A percentile compares a stretch with the other conserved stretches of the same genome.
Conservation (phyloP, 352 stramenopile species). For the Pythium monospermum region DNA sequence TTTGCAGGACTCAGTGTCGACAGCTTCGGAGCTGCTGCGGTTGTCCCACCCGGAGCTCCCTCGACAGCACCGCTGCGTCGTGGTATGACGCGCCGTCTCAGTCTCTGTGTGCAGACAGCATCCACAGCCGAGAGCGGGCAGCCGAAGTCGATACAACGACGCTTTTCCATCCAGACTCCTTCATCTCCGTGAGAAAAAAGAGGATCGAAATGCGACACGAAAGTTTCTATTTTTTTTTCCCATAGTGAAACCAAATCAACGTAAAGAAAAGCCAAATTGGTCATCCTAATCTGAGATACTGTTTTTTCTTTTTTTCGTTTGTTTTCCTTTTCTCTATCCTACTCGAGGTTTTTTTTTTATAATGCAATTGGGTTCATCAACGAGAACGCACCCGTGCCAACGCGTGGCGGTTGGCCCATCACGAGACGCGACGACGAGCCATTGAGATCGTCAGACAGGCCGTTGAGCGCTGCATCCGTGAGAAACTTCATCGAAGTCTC, state of each 20-base stretch:
- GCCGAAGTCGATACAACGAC: slow-evolving; percentile 30
- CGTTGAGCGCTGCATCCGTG: slow-evolving; percentile 91
- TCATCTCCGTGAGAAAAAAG: background rate
- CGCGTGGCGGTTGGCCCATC: slow-evolving; percentile 90
- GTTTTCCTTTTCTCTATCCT: no score
- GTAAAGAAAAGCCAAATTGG: no score
- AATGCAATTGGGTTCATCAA: slow-evolving; percentile 86
- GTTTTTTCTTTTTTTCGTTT: no score
- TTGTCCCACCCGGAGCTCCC: slow-evolving; percentile 7
- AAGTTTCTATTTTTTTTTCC: no score
- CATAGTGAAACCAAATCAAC: no score
- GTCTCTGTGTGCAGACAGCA: slow-evolving; percentile 36
- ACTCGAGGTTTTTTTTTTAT: no score
- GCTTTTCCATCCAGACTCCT: slow-evolving; percentile 35
- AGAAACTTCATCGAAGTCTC: slow-evolving; percentile 99
- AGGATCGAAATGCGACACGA: no score
- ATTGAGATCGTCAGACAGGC: slow-evolving; percentile 87
- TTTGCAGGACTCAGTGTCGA: no score
- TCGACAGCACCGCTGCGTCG: slow-evolving; percentile 7
- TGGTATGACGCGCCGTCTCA: slow-evolving; percentile 29
- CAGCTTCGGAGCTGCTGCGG: no score
- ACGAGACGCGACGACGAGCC: slow-evolving; percentile 95
- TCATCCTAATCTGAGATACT: no score
- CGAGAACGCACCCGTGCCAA: slow-evolving; percentile 96
- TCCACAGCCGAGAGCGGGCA: slow-evolving; percentile 13